A percentile compares a stretch with the other conserved stretches of the same genome.
Conservation (phyloP, 129 eudicot genomes). For the Daucus carota region DH1_v3.0 NC_030383.2:9713001-9713500, state of each 20-base stretch:
- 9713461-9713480: too few relatives aligned
- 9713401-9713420: not conserved
- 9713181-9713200: conserved; percentile 3
- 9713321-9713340: not conserved
- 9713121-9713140: not conserved
- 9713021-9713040: conserved; percentile 28
- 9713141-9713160: not conserved
- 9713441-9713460: too few relatives aligned
- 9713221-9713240: conserved; percentile 4
- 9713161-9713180: not conserved
- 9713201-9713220: not conserved
- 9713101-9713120: conserved; percentile 1
- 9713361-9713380: not conserved
- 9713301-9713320: conserved; percentile 6
- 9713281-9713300: conserved; percentile 20
- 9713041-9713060: conserved; percentile 30
- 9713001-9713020: conserved; percentile 22
- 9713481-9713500: too few relatives aligned
- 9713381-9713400: not conserved
- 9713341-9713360: not conserved
- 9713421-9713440: too few relatives aligned
- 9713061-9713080: conserved; percentile 39
- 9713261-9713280: conserved; percentile 14
- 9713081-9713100: not conserved
- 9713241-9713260: conserved; percentile 39